These are phyloP conservation scores for Papiliotrema flavescens DNA, from an alignment of 1,284 basidiomycete species.

Conservation along the genomic window DNA sequence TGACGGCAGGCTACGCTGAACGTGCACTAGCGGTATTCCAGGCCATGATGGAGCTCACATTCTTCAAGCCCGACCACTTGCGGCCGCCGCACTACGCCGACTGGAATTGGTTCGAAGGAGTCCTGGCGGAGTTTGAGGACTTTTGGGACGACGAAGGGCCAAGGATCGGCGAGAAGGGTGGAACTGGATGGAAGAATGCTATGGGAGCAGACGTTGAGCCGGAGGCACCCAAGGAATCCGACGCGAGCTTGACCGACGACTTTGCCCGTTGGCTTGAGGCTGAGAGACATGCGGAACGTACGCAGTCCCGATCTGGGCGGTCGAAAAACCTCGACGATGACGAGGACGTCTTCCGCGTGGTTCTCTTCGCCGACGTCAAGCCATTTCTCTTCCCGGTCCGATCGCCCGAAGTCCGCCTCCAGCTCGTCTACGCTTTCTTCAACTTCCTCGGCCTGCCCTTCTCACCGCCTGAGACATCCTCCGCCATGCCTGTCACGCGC, in stretches of 20 bases:
- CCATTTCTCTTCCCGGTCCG: constrained; percentile 63
- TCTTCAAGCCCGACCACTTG: constrained; percentile 43
- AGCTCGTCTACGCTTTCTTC: constrained; percentile 72
- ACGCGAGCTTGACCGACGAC: constrained; percentile 53
- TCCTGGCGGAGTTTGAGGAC: constrained; percentile 47
- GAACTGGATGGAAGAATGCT: constrained; percentile 48
- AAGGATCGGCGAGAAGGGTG: constrained; percentile 51
- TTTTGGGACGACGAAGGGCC: constrained; percentile 55
- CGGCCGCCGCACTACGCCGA: constrained; percentile 10
- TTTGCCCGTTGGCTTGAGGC: constrained; percentile 65
- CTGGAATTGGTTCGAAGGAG: constrained; percentile 23
- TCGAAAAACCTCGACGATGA: constrained; percentile 56
- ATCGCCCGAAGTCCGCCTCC: constrained; percentile 56
- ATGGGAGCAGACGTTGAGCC: not conserved
- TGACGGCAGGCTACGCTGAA: constrained; percentile 50
- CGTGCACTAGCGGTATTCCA: constrained; percentile 52
- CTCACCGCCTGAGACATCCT: constrained; percentile 46
- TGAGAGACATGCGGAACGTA: constrained; percentile 57
- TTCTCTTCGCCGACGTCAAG: constrained; percentile 76
- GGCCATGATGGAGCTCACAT: constrained; percentile 53
- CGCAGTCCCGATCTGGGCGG: constrained; percentile 56
- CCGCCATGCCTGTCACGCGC: constrained; percentile 38
- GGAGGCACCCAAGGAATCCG: not conserved
- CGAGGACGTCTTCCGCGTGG: constrained; percentile 70
- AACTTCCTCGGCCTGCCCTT: constrained; percentile 67